Base-by-base conservation (phyloP, 129 eudicot genomes). In the Chrysanthemum makinoi region DNA sequence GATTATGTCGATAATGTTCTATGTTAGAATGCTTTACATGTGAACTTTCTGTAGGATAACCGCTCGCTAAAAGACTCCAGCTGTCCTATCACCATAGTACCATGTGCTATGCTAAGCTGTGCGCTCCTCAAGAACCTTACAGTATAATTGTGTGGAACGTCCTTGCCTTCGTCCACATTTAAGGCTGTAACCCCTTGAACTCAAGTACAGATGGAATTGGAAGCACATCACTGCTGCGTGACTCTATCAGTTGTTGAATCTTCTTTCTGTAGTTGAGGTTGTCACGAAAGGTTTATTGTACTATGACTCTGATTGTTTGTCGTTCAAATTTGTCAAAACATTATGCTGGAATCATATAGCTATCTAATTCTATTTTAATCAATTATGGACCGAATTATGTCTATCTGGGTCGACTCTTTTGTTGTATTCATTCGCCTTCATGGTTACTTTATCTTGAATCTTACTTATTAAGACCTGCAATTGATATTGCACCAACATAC, bases 11-110 rank as follows among this genome's bases (percentile, higher is more conserved):
- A 46, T 47, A 6, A 6, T 56, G 15, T 5, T 52, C 50, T 55
- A 46, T 66, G 18, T 19, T 33, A 59, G 28, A 18, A 22, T 69
- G 64, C 46, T 58, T 57, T 43, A 75, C 65, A 20, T 75, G 67
- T 65, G 47, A 20, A 16, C 18, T 62, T 56, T 70, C 43, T 71
- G 77, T 70, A 77, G 81, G 77, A 24, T 70, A 71, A 77, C 10
- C 9, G n/a, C 51, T 76, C 2, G 22, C 5, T 24, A 70, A 63
- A 52, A 62, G 15, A 64, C 20, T 51, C 3, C 44, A 14, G 19
- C 9, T 55, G 59, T 54, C 26, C 6, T 55, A 66, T 35, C 14
- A 62, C 53, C 59, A 58, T 8, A 11, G 51, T 35, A 33, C 14
- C 2, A 16, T 18, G 72, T 66, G 14, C 72, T 58, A 58, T 58